Evolutionary conservation across 2,329 filamentous ascomycete genomes (phyloP), one percentile per base, ranked within the genome.

Genomic region (Aspergillus sp.): DNA sequence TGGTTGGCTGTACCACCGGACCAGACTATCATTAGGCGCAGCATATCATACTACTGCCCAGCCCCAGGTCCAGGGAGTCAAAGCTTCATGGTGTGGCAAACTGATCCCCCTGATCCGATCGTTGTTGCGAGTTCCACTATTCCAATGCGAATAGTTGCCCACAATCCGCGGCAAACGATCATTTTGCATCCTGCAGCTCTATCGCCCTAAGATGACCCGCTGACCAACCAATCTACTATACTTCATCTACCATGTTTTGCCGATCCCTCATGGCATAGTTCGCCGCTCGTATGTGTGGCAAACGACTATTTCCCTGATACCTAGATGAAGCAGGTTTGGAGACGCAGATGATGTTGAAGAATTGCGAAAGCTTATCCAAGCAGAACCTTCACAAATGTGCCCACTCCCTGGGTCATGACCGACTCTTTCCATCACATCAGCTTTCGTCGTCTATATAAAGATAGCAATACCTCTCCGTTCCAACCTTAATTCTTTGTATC

Each of bases 151-250:
- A 23, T 31, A 27, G 37, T 25, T 31, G 14, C 37, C 21, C 21
- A 51, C 48, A n/a, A n/a, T 33, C 35, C 35, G 37, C 37, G 21
- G 6, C 21, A n/a, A 23, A 51, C 48, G 35, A 51, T 31, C 19
- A 51, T 39, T 52, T 55, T 53, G 52, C 43, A 57, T 62, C 50
- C 50, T 60, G 59, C 62, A 62, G 44, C 37, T 56, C 44, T 25
- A 50, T 57, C 39, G 25, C 46, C 23, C 14, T 21, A 40, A 14
- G 23, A 31, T 31, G 27, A 17, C 17, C 27, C 44, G 15, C 45
- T 23, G 9, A 14, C 39, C 23, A 51, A 14, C 40, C 47, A 41
- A 39, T 50, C 17, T 40, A 9, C 39, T 27, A 19, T 56, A 11
- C 17, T 55, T 40, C 21, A 41, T 23, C 23, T 37, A 43, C 23